Percentiles rank a stretch among this genome's conserved stretches.
Conservation (phyloP, 805 yeast genomes). For the Saccharomycopsis malanga region DNA sequence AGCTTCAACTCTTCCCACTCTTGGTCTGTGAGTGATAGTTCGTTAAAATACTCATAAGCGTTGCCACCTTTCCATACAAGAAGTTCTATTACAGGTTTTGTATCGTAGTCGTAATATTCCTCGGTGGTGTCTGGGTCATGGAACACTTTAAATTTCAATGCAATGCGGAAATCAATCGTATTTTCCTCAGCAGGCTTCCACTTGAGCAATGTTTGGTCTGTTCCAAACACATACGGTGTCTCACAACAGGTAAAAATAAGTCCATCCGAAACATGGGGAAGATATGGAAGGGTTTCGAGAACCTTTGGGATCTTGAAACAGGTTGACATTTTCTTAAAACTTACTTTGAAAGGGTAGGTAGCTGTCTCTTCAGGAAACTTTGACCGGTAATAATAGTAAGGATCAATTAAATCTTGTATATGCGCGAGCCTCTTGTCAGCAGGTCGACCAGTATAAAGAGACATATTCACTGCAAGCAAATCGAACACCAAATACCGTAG, state of each 20-base stretch:
- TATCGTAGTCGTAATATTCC: conserved; percentile 74
- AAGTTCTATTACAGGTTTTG: conserved; percentile 62
- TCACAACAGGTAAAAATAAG: conserved; percentile 87
- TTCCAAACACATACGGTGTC: conserved; percentile 81
- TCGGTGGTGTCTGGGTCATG: conserved; percentile 53
- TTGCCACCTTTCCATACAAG: conserved; percentile 72
- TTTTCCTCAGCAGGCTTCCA: conserved; percentile 98
- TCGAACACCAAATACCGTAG: conserved; percentile 84
- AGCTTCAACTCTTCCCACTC: conserved; percentile 76
- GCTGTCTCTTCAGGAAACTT: conserved; percentile 66
- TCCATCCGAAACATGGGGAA: conserved; percentile 91
- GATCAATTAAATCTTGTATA: conserved; percentile 74
- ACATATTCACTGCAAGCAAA: conserved; percentile 77
- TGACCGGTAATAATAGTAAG: conserved; percentile 65
- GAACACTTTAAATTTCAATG: conserved; percentile 49
- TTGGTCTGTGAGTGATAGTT: conserved; percentile 52
- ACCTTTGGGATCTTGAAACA: conserved; percentile 74
- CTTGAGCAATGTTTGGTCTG: conserved; percentile 77
- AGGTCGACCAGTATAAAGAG: conserved; percentile 58
- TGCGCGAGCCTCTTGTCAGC: conserved; percentile 82
- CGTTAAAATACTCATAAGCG: conserved; percentile 59
- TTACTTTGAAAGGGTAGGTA: conserved; percentile 77
- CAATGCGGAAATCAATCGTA: conserved; percentile 79
- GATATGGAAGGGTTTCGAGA: conserved; percentile 57
- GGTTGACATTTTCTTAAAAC: conserved; percentile 81